Evolutionary conservation across 306 rosid genomes (phyloP).

Genomic region (Corylus avellana): DNA sequence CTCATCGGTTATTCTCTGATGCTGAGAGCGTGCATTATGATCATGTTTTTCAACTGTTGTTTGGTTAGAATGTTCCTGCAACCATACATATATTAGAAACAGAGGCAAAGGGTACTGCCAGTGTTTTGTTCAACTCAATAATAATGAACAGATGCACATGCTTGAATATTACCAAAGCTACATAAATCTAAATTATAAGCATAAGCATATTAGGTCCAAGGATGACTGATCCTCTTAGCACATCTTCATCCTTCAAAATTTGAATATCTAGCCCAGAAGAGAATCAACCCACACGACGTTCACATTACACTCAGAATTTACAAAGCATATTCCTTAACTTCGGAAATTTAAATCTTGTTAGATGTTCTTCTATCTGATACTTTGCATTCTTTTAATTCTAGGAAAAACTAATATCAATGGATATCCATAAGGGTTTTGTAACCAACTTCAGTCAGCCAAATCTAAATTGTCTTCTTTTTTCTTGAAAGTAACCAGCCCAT

Average conservation of each 20-base stretch:
- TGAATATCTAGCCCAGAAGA: neutral
- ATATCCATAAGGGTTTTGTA: neutral
- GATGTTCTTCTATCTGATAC: neutral
- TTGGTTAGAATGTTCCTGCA: constrained; percentile 45
- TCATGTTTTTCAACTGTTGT: constrained; percentile 27
- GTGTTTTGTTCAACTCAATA: neutral
- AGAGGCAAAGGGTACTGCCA: constrained; percentile 13
- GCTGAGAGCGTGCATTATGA: constrained; percentile 31
- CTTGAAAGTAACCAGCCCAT: neutral
- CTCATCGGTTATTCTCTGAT: constrained; percentile 33
- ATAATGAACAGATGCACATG: constrained; percentile 9
- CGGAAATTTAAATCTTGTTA: neutral
- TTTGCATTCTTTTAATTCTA: neutral
- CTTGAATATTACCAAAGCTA: constrained; percentile 2
- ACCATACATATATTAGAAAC: constrained; percentile 22
- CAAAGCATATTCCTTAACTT: neutral
- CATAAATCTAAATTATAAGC: too few species aligned
- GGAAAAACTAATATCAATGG: neutral
- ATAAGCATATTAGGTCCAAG: too few species aligned
- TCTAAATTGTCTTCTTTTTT: neutral
- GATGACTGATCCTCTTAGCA: too few species aligned
- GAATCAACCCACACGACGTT: neutral
- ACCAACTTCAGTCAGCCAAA: neutral
- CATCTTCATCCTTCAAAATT: neutral
- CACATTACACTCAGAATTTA: neutral